These are phyloP conservation scores for Metschnikowia santaceciliae DNA, from an alignment of 805 yeast species.

Conservation along the genomic window DNA sequence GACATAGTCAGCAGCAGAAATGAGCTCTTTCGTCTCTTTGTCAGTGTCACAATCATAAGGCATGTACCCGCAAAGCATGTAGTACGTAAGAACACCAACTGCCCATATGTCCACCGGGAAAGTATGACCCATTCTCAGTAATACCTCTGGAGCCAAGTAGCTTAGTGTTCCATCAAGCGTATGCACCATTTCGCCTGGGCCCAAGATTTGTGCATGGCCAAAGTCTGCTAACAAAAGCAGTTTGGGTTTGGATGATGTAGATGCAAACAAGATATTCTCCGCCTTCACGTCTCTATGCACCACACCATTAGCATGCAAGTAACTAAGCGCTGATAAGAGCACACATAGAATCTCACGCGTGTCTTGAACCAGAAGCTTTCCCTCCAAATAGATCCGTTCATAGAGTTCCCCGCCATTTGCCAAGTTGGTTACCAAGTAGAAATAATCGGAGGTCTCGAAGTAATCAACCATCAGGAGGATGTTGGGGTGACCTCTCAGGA, in stretches of 20 bases:
- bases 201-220: slow-evolving; percentile 55
- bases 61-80: slow-evolving; percentile 68
- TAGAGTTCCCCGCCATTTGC: slow-evolving; percentile 69
- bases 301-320: slow-evolving; percentile 54
- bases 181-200: slow-evolving; percentile 13
- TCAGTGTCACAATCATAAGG: slow-evolving; percentile 76
- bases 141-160: slow-evolving; percentile 69
- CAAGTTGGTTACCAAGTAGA: slow-evolving; percentile 59
- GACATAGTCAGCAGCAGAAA: slow-evolving; percentile 51
- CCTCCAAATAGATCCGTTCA: slow-evolving; percentile 46
- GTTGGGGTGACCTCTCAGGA: slow-evolving; percentile 49
- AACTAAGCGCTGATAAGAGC: slow-evolving; percentile 51
- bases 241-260: slow-evolving; percentile 28
- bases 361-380: slow-evolving; percentile 43
- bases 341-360: slow-evolving; percentile 48
- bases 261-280: slow-evolving; percentile 56
- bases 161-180: slow-evolving; percentile 56
- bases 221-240: slow-evolving; percentile 55
- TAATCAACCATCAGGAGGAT: slow-evolving; percentile 61
- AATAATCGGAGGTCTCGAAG: slow-evolving; percentile 60
- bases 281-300: slow-evolving; percentile 74
- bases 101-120: slow-evolving; percentile 72
- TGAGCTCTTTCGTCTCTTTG: slow-evolving; percentile 63
- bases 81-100: slow-evolving; percentile 66
- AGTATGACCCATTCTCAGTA: slow-evolving; percentile 53